Conservation (phyloP, 805 yeast genomes). For the Scheffersomyces lignosus region DNA sequence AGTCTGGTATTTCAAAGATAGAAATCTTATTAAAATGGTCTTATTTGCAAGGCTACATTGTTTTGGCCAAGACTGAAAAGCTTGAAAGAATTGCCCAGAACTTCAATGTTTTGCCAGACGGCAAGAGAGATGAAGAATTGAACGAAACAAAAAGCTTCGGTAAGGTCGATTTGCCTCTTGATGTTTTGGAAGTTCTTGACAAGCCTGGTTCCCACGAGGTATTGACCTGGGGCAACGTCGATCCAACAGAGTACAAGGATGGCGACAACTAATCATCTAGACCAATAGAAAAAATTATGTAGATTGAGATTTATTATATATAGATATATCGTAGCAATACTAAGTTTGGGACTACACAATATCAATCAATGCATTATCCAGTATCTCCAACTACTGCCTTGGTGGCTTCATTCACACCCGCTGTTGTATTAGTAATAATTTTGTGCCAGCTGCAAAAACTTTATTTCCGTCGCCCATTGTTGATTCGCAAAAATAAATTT, state of each 20-base stretch:
- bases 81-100: conserved; percentile 53
- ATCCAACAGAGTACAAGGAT: conserved; percentile 28
- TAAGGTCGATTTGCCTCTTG: conserved; percentile 41
- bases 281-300: no score
- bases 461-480: no score
- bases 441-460: no score
- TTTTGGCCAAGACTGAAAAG: conserved; percentile 48
- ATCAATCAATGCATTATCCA: no score
- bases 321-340: no score
- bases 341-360: no score
- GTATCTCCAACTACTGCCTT: no score
- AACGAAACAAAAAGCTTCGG: conserved; percentile 28
- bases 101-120: conserved; percentile 48
- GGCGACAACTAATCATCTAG: no score
- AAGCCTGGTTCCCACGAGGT: conserved; percentile 37
- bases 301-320: no score
- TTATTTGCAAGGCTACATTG: conserved; percentile 55
- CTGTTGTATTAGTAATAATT: no score
- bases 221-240: conserved; percentile 31
- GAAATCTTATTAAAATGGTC: conserved; percentile 76
- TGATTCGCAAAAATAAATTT: no score
- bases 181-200: conserved; percentile 35
- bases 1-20: conserved; percentile 51
- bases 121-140: conserved; percentile 21
- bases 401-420: no score